Conservation (phyloP, 116 monocot species). For the Iris pallida region DNA sequence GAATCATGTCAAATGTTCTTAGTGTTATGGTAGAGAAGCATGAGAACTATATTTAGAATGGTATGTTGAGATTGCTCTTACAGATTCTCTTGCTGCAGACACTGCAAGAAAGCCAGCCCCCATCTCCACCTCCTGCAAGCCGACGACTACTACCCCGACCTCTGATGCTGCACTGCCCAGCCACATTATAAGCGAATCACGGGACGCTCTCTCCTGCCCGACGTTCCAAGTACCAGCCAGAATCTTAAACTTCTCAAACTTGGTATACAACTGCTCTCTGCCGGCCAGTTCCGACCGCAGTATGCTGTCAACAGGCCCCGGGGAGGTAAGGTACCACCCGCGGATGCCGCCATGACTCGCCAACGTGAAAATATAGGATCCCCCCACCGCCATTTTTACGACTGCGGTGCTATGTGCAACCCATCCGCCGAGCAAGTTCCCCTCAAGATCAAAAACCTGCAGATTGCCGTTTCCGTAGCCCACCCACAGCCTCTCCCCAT, state of each 20-base stretch:
- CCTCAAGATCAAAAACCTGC: slow-evolving; percentile 65
- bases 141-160: slow-evolving; percentile 59
- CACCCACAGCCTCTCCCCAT: slow-evolving; percentile 37
- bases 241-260: slow-evolving; percentile 46
- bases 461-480: slow-evolving; percentile 51
- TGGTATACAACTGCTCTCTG: slow-evolving; percentile 35
- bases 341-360: slow-evolving; percentile 69
- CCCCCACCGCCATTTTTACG: slow-evolving; percentile 47
- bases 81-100: slow-evolving; percentile 80
- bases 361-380: slow-evolving; percentile 43
- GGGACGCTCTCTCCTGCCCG: slow-evolving; percentile 72
- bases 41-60: too few species aligned
- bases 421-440: slow-evolving; percentile 59
- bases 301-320: slow-evolving; percentile 51
- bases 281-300: slow-evolving; percentile 30
- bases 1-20: too few species aligned
- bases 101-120: slow-evolving; percentile 85
- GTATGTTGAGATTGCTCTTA: slow-evolving; percentile 16
- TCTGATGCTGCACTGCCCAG: slow-evolving; percentile 45
- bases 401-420: slow-evolving; percentile 61
- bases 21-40: too few species aligned
- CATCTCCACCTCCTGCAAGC: slow-evolving; percentile 85
- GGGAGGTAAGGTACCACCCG: slow-evolving; percentile 67
- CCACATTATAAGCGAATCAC: slow-evolving; percentile 61
- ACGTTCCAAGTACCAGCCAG: slow-evolving; percentile 83